Conservation (phyloP, 345 rosid genomes). For the Melaleuca quinquenervia region DNA sequence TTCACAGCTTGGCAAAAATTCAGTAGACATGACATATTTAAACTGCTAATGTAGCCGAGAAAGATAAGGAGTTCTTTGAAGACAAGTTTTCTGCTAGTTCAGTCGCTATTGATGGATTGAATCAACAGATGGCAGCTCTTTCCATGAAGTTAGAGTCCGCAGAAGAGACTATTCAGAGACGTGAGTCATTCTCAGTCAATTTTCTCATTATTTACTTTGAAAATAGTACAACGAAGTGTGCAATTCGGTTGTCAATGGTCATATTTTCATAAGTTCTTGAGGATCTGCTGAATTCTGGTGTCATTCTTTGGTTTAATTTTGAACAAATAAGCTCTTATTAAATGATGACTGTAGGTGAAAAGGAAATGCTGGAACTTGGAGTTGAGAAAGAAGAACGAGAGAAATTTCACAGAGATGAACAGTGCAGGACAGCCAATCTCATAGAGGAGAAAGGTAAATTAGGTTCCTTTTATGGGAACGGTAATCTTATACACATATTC, state of each 20-base stretch:
- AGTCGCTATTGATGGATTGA: slow-evolving; percentile 29
- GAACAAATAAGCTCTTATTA: background rate
- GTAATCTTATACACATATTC: background rate
- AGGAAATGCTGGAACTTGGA: slow-evolving; percentile 56
- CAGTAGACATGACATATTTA: background rate
- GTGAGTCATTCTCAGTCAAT: slow-evolving; percentile 27
- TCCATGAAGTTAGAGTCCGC: slow-evolving; percentile 36
- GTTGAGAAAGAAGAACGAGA: slow-evolving; percentile 42
- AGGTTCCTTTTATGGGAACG: background rate
- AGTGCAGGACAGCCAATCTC: slow-evolving; percentile 26
- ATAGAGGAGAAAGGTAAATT: slow-evolving; percentile 55
- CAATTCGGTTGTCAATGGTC: background rate
- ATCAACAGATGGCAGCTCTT: slow-evolving; percentile 27
- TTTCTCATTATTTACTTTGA: background rate
- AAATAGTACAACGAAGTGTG: background rate
- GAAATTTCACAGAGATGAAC: slow-evolving; percentile 37
- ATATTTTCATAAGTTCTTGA: background rate
- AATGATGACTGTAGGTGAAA: slow-evolving; percentile 39
- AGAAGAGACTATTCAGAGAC: slow-evolving; percentile 32
- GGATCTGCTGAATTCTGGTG: background rate
- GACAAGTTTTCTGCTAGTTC: slow-evolving; percentile 29
- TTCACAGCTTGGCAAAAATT: background rate
- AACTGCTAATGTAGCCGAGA: slow-evolving; percentile 50
- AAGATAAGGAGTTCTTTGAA: slow-evolving; percentile 37
- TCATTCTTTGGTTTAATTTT: background rate